Evolutionary conservation across 2,329 filamentous ascomycete genomes (phyloP).

Genomic region (Aspergillus phoenicis): DNA sequence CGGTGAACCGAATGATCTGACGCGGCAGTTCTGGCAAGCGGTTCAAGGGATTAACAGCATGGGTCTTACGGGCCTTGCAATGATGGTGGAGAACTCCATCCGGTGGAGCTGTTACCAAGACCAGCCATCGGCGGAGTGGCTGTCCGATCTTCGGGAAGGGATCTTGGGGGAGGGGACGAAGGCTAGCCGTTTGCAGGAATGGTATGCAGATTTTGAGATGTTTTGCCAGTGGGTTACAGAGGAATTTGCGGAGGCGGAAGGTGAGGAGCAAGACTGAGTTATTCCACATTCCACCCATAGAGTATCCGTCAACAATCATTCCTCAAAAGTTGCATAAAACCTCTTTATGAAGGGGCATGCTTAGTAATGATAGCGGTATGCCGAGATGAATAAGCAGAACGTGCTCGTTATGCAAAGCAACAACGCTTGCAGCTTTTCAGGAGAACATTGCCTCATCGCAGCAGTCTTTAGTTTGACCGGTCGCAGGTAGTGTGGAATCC

Average conservation of each 20-base stretch:
- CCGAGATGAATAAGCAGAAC: not conserved
- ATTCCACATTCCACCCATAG: not conserved
- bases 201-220: constrained; percentile 80
- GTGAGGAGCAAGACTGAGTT: constrained; percentile 33
- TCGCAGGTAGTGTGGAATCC: not conserved
- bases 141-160: constrained; percentile 71
- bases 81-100: constrained; percentile 88
- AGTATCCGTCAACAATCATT: too few species aligned
- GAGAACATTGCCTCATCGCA: not conserved
- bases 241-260: constrained; percentile 64
- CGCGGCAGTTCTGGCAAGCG: constrained; percentile 92
- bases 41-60: constrained; percentile 91
- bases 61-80: constrained; percentile 81
- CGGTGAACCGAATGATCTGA: constrained; percentile 80
- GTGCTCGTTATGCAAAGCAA: not conserved
- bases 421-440: not conserved
- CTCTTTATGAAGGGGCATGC: not conserved
- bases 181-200: constrained; percentile 72
- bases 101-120: constrained; percentile 90
- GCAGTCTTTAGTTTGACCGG: not conserved
- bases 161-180: constrained; percentile 71
- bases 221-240: constrained; percentile 89
- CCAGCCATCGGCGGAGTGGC: constrained; percentile 70
- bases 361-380: not conserved
- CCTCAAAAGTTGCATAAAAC: too few species aligned